phyloP scores from a whole-genome alignment of 805 yeast species.

The Saccharomyces paradoxus region DNA sequence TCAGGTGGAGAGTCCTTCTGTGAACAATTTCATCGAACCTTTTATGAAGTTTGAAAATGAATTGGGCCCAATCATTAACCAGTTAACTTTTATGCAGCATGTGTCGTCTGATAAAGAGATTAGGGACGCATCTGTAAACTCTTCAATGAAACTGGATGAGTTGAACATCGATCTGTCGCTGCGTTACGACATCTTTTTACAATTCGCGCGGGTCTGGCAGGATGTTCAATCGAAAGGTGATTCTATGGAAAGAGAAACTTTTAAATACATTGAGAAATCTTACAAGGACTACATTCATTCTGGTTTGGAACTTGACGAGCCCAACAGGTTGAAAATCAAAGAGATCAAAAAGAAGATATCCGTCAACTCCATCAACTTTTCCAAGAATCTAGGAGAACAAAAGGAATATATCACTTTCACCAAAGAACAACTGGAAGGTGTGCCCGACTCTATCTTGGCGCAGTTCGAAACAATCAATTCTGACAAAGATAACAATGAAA shows the following conservation, averaged over 20 bases:
- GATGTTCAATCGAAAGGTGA: slow-evolving; percentile 4
- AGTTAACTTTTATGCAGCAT: slow-evolving; percentile 60
- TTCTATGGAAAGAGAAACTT: slow-evolving; percentile 36
- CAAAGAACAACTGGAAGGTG: slow-evolving; percentile 60
- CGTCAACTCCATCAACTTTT: slow-evolving; percentile 46
- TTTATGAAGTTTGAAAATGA: slow-evolving; percentile 45
- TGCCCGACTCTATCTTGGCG: slow-evolving; percentile 54
- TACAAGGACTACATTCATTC: slow-evolving; percentile 52
- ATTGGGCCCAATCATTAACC: slow-evolving; percentile 38
- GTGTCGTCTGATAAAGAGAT: slow-evolving; percentile 58
- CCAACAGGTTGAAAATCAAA: slow-evolving; percentile 47
- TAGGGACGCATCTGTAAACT: slow-evolving; percentile 62
- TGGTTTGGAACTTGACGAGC: slow-evolving; percentile 57
- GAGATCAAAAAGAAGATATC: slow-evolving; percentile 52
- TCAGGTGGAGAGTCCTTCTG: slow-evolving; percentile 39
- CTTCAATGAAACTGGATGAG: slow-evolving; percentile 50
- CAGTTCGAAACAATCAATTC: slow-evolving; percentile 43
- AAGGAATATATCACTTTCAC: slow-evolving; percentile 54
- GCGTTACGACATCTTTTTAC: slow-evolving; percentile 58
- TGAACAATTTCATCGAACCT: slow-evolving; percentile 50
- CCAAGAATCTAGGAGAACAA: slow-evolving; percentile 65
- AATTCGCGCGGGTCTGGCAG: slow-evolving; percentile 44
- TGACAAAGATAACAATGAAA: slow-evolving; percentile 34
- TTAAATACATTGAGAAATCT: slow-evolving; percentile 48
- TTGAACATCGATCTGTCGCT: slow-evolving; percentile 54